phyloP scores from a whole-genome alignment of 2,329 filamentous ascomycete genomes.

The Ophiostoma quercus region DNA sequence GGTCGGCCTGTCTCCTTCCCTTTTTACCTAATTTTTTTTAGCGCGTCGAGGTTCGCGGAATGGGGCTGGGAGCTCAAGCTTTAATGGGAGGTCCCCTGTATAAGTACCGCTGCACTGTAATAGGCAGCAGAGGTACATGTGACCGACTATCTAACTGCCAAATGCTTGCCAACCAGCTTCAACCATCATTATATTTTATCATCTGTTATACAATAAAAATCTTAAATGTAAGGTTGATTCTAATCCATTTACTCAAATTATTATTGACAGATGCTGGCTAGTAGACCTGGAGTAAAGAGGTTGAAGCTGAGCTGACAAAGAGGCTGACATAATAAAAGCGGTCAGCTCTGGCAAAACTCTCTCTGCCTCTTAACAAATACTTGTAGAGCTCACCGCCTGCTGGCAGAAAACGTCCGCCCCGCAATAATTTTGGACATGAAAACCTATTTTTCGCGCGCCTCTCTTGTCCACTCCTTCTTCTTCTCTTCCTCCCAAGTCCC shows the following conservation, averaged over 20 bases:
- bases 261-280: no score
- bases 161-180: not conserved
- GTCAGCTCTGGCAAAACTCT: not conserved
- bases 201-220: no score
- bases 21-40: slow-evolving; percentile 21
- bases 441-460: slow-evolving; percentile 18
- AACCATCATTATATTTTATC: no score
- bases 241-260: no score
- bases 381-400: slow-evolving; percentile 21
- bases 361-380: not conserved
- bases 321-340: slow-evolving; percentile 12
- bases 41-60: slow-evolving; percentile 21
- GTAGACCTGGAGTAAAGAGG: no score
- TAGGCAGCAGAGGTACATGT: slow-evolving; percentile 11
- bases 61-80: slow-evolving; percentile 22
- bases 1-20: not conserved
- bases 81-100: not conserved
- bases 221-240: no score
- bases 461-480: not conserved
- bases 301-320: not conserved
- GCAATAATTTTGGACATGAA: slow-evolving; percentile 23
- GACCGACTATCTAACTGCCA: not conserved
- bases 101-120: not conserved
- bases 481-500: slow-evolving; percentile 48
- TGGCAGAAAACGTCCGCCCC: slow-evolving; percentile 20